A percentile compares a stretch with the other conserved stretches of the same genome.
Evolutionary conservation across 2,329 filamentous ascomycete genomes (phyloP).

Genomic region (Cladosporium sp.): DNA sequence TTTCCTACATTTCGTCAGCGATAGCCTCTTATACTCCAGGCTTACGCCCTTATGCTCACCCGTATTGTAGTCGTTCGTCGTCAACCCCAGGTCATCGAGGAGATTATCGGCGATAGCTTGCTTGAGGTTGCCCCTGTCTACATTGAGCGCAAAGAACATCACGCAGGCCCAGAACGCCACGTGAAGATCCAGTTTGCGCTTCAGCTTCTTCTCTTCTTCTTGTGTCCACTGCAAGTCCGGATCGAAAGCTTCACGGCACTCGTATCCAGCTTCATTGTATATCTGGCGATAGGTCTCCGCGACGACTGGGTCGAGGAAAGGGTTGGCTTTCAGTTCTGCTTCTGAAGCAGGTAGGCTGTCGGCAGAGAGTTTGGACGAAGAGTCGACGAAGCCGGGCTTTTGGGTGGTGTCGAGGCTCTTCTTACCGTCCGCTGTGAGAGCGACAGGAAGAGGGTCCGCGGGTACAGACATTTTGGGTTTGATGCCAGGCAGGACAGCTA

Average conservation of each 20-base stretch:
- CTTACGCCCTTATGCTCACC: constrained; percentile 12
- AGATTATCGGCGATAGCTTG: constrained; percentile 34
- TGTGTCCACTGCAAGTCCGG: constrained; percentile 47
- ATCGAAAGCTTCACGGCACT: constrained; percentile 52
- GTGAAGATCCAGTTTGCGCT: constrained; percentile 27
- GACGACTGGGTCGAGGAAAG: constrained; percentile 53
- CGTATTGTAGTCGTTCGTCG: constrained; percentile 36
- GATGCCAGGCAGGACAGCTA: background rate
- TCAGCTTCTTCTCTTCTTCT: constrained; percentile 43
- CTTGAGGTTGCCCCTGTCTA: constrained; percentile 34
- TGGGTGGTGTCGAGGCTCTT: constrained; percentile 13
- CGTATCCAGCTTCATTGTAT: constrained; percentile 57
- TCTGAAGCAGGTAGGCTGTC: constrained; percentile 12
- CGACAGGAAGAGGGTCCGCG: constrained; percentile 1
- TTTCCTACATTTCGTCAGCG: constrained; percentile 21
- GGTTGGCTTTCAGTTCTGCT: constrained; percentile 21
- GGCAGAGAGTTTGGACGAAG: constrained; percentile 4
- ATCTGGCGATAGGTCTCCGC: constrained; percentile 55
- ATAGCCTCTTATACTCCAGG: background rate
- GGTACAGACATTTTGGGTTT: background rate
- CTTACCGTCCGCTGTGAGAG: background rate
- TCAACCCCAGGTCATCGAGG: constrained; percentile 29
- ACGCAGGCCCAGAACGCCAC: constrained; percentile 29
- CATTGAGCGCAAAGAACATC: constrained; percentile 28
- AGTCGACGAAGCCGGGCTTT: constrained; percentile 12